Percentiles rank a stretch among this genome's conserved stretches.
Conservation (phyloP, 768 basidiomycete species). For the Kwoniella shandongensis region DNA sequence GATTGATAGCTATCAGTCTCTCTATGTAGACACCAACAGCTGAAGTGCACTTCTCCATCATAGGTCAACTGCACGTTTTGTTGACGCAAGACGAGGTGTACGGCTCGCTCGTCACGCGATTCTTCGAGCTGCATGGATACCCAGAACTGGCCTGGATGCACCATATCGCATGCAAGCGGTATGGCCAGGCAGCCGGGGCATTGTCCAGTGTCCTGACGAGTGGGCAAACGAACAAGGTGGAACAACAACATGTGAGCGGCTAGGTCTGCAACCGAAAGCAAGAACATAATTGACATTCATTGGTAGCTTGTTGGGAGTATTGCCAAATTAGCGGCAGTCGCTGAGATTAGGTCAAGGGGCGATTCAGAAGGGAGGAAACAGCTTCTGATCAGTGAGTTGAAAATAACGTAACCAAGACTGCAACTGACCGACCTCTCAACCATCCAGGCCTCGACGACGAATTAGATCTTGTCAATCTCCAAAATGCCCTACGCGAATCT, state of each 20-base stretch:
- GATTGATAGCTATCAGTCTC: no score
- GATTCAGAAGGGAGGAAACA: slow-evolving; percentile 19
- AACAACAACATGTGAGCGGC: slow-evolving; percentile 70
- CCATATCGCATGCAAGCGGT: slow-evolving; percentile 70
- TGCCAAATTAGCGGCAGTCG: slow-evolving; percentile 80
- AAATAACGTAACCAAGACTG: not conserved
- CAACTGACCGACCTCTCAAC: slow-evolving; percentile 1
- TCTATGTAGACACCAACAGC: not conserved
- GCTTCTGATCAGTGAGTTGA: slow-evolving; percentile 25
- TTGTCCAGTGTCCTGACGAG: slow-evolving; percentile 63
- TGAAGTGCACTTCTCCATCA: not conserved
- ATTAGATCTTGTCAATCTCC: slow-evolving; percentile 83
- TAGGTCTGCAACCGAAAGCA: not conserved
- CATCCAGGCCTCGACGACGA: slow-evolving; percentile 74
- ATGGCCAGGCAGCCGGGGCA: slow-evolving; percentile 64
- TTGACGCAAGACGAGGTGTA: slow-evolving; percentile 73
- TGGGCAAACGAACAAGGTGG: slow-evolving; percentile 61
- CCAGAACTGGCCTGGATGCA: slow-evolving; percentile 73
- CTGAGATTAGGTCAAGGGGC: slow-evolving; percentile 59
- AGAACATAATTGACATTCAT: slow-evolving; percentile 5
- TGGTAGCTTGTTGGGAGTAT: slow-evolving; percentile 82
- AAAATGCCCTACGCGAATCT: slow-evolving; percentile 66
- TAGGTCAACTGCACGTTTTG: slow-evolving; percentile 77
- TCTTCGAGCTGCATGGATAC: slow-evolving; percentile 65
- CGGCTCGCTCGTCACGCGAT: slow-evolving; percentile 66